Conservation (phyloP, 345 rosid species). For the Salix caprea region DNA sequence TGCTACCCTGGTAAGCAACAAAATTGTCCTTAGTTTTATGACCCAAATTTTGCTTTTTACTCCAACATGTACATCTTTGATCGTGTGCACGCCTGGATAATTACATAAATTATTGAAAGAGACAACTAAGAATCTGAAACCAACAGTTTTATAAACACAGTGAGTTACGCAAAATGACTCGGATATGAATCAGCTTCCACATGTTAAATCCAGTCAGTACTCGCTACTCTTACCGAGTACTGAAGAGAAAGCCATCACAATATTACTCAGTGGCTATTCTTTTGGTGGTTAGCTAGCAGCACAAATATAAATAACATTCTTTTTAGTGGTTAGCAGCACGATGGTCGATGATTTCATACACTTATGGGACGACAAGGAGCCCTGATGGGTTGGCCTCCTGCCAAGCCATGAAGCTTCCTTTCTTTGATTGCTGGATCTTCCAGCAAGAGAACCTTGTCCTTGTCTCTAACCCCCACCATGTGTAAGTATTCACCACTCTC, state of each 20-base stretch:
- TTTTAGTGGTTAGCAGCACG: not conserved
- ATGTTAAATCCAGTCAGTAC: slow-evolving; percentile 7
- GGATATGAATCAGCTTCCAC: slow-evolving; percentile 30
- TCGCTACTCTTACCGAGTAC: not conserved
- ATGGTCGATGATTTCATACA: slow-evolving; percentile 32
- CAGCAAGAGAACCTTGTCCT: slow-evolving; percentile 70
- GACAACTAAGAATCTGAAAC: not conserved
- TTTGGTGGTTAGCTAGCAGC: slow-evolving; percentile 16
- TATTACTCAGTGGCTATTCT: not conserved
- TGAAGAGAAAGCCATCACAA: slow-evolving; percentile 1
- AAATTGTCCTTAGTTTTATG: not conserved
- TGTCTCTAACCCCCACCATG: slow-evolving; percentile 93
- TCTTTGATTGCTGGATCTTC: slow-evolving; percentile 85
- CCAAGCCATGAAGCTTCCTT: slow-evolving; percentile 52
- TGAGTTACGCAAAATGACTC: slow-evolving; percentile 15
- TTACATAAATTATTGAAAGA: not conserved
- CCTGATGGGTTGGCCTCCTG: slow-evolving; percentile 25
- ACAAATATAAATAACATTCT: not conserved
- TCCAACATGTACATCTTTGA: not conserved
- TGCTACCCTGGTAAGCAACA: not conserved
- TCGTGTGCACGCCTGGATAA: slow-evolving; percentile 2
- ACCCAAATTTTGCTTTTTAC: not conserved
- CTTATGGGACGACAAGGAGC: slow-evolving; percentile 47
- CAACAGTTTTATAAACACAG: not conserved
- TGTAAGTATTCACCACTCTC: slow-evolving; percentile 70